Evolutionary conservation across 257 asterid genomes (phyloP), one percentile per base, ranked within the genome.

Genomic region (Lithospermum erythrorhizon): DNA sequence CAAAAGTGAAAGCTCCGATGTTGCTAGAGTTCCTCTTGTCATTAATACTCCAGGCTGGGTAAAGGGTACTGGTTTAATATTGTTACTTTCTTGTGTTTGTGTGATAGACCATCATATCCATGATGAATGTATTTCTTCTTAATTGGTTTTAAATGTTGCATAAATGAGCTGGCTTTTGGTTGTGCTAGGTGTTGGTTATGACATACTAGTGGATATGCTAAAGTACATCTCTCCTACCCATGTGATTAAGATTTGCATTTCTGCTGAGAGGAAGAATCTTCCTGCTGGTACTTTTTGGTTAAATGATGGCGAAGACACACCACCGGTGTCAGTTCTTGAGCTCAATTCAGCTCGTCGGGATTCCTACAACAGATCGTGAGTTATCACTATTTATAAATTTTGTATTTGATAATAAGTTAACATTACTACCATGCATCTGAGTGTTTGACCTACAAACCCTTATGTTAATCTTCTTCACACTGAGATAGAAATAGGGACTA

Each of bases 1-100:
- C 66, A 71, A 65, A 55, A 55, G 70, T 27, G 73, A 66, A 56
- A 16, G 62, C 67, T 72, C 65, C 59, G 73, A 70, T 63, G 68
- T 62, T 71, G 59, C 72, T 61, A 79, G 76, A 47, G 52, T 82
- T 60, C 97, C 98, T 14, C 85, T 88, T 72, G 86, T 91, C 69
- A 76, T 91, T 69, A 91, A 91, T 82, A 88, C 98, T 63, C 84
- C 94, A 4, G 98, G 95, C 63, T 91, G 98, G 98, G 97, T 91
- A 47, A 91, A 91, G 87, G 98, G 97, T 83, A 60, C 52, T 65
- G 25, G 45, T 70, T 59, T 68, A 49, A 29, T 29, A 21, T 65
- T 62, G 37, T 45, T 65, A 25, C 53, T 68, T 61, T 51, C 62
- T 66, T 59, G 19, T 71, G 53, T 71, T 48, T 47, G 60, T 56